Evolutionary conservation across 2,329 filamentous ascomycete species (phyloP).

Genomic region (Cladophialophora exuberans): DNA sequence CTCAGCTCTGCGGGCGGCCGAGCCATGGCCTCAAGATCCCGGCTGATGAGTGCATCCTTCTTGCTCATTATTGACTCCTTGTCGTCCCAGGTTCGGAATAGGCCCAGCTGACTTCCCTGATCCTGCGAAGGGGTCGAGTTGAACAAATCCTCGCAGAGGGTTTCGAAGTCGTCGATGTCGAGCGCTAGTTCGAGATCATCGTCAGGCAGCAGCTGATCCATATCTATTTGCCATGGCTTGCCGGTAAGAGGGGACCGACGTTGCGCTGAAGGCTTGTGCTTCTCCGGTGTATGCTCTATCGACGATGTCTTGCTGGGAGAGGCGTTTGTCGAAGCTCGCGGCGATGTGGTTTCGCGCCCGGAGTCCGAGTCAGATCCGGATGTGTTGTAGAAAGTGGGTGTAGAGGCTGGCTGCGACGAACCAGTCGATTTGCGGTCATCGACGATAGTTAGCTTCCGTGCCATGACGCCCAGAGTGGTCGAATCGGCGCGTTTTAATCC

Average conservation of each 20-base stretch:
- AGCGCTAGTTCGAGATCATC: slow-evolving; percentile 22
- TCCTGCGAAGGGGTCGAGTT: slow-evolving; percentile 10
- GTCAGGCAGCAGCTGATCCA: slow-evolving; percentile 19
- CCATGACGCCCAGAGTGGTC: slow-evolving; percentile 29
- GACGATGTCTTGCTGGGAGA: slow-evolving; percentile 7
- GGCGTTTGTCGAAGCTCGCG: neutral
- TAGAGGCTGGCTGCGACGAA: slow-evolving; percentile 2
- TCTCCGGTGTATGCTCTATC: slow-evolving; percentile 9
- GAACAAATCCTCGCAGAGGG: slow-evolving; percentile 26
- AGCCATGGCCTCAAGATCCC: no score
- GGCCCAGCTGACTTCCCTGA: neutral
- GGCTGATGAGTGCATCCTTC: no score
- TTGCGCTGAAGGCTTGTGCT: neutral
- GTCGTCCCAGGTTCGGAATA: slow-evolving; percentile 3
- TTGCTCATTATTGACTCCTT: neutral
- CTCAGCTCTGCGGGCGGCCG: neutral
- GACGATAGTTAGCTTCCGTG: slow-evolving; percentile 19
- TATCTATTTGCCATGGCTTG: slow-evolving; percentile 17
- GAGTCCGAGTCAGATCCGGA: slow-evolving; percentile 17
- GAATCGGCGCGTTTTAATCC: slow-evolving; percentile 34
- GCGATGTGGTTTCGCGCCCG: neutral
- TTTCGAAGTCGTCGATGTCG: slow-evolving; percentile 28
- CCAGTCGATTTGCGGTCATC: slow-evolving; percentile 11
- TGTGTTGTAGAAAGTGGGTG: slow-evolving; percentile 19
- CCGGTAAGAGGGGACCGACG: neutral